Percentiles rank a stretch among this genome's conserved stretches.
Conservation (phyloP, 176 grass and related monocot species). For the Musa troglodytarum region DNA sequence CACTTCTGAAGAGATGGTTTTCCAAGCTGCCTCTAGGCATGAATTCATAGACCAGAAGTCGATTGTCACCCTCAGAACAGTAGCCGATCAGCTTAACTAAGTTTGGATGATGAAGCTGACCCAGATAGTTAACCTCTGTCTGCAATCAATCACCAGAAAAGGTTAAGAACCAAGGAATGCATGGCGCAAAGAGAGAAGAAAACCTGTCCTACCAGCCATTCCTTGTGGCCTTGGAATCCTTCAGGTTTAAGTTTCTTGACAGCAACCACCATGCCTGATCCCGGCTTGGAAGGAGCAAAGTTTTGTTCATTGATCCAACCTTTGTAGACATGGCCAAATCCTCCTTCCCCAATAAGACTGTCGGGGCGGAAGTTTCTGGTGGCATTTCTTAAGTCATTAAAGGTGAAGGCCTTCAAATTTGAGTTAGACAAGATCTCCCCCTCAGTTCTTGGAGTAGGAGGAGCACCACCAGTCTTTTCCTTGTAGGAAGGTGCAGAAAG, state of each 20-base stretch:
- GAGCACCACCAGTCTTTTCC: slow-evolving; percentile 27
- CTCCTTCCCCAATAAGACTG: slow-evolving; percentile 86
- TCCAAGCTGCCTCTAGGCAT: slow-evolving; percentile 94
- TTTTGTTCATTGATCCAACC: slow-evolving; percentile 89
- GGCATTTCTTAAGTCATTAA: slow-evolving; percentile 65
- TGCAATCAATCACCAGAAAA: slow-evolving; percentile 29
- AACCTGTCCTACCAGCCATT: slow-evolving; percentile 66
- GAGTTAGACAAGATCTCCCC: slow-evolving; percentile 69
- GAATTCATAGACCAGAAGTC: slow-evolving; percentile 87
- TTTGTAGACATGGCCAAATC: slow-evolving; percentile 87
- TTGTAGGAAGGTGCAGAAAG: slow-evolving; percentile 51
- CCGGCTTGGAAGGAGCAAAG: slow-evolving; percentile 50
- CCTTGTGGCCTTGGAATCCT: slow-evolving; percentile 92
- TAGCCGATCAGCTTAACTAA: slow-evolving; percentile 93
- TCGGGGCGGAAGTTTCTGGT: slow-evolving; percentile 77
- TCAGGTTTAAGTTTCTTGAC: slow-evolving; percentile 92
- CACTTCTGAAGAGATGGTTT: slow-evolving; percentile 94
- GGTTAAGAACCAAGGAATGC: slow-evolving; percentile 7
- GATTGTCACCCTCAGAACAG: slow-evolving; percentile 68
- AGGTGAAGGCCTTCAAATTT: slow-evolving; percentile 71
- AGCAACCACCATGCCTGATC: slow-evolving; percentile 71
- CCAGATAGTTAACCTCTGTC: slow-evolving; percentile 93
- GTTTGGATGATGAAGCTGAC: slow-evolving; percentile 76
- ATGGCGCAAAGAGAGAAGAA: slow-evolving; percentile 10
- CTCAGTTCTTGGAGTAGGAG: slow-evolving; percentile 52